These are phyloP conservation scores for Melianthus villosus DNA, from an alignment of 441 rosid species.

Conservation along the genomic window DNA sequence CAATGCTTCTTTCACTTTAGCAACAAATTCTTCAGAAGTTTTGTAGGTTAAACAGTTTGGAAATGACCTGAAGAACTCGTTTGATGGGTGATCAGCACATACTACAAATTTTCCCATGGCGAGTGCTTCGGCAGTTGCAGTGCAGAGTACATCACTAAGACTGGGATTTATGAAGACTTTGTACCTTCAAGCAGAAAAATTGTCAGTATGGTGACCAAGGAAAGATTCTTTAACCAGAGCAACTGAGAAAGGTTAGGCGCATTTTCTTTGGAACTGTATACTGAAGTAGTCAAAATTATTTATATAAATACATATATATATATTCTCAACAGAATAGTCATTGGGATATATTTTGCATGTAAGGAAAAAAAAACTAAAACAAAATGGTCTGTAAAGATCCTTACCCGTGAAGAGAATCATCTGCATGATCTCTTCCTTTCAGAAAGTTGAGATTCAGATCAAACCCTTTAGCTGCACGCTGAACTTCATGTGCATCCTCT, in stretches of 20 bases:
- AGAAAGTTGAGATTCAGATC: slow-evolving; percentile 68
- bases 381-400: slow-evolving; percentile 5
- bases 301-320: too few relatives aligned
- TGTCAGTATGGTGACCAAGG: too few relatives aligned
- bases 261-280: too few relatives aligned
- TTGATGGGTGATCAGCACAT: slow-evolving; percentile 93
- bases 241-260: too few relatives aligned
- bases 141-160: slow-evolving; percentile 87
- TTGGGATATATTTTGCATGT: too few relatives aligned
- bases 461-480: slow-evolving; percentile 46
- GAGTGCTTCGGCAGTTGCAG: slow-evolving; percentile 97
- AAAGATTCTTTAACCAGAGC: background rate
- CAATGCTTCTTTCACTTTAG: slow-evolving; percentile 72
- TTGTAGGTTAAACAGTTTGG: slow-evolving; percentile 88
- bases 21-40: slow-evolving; percentile 65
- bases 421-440: slow-evolving; percentile 89
- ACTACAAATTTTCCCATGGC: slow-evolving; percentile 96
- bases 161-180: slow-evolving; percentile 95
- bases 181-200: slow-evolving; percentile 52
- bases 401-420: slow-evolving; percentile 81
- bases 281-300: too few relatives aligned
- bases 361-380: slow-evolving; percentile 1
- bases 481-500: slow-evolving; percentile 81
- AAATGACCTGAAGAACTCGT: slow-evolving; percentile 84
- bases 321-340: too few relatives aligned